Base-by-base conservation (phyloP, 495 filamentous ascomycete species). In the Neurospora sp. region DNA sequence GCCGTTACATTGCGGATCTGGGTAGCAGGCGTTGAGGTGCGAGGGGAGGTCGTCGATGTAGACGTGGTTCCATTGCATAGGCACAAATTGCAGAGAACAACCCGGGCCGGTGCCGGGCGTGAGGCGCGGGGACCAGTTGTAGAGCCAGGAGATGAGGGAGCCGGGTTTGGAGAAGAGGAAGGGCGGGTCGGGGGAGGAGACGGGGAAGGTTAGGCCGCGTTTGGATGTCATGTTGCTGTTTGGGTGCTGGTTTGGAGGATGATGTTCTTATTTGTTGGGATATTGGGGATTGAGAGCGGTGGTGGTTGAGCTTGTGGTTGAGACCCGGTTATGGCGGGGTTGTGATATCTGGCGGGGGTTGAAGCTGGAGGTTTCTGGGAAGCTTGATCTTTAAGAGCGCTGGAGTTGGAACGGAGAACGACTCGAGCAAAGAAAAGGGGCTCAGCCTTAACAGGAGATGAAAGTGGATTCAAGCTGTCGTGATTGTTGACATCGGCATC, bases 31-130 rank as follows among this genome's bases (percentile, higher is more conserved):
- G 9, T 69, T 20, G 2, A 20, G 2, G 71, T 72, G 73, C 5
- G 69, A 38, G 17, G 74, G 35, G 20, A 77, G 73, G 0, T 12
- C 45, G 45, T 76, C 72, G 22, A 74, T 74, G 68, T 75, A 73
- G 40, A 77, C 76, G 74, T 77, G 76, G 71, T 77, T 77, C 76
- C 76, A 77, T 53, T 77, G 76, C 76, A 77, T 77, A 6, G 76
- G 76, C 0, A 77, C 68, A 35, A 77, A 77, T 38, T 73, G 74
- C 2, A 77, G 71, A 3, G 71, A 72, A 38, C 59, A 75, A 4
- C 27, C 27, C 0, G 53, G 53, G 27, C 53, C 53, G 53, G 53
- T 65, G 39, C n/a, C 68, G 9, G 76, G 76, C 3, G 76, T 77
- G 1, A 75, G 74, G 31, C 45, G 44, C 4, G 76, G 76, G 14